A percentile compares a stretch with the other conserved stretches of the same genome.
phyloP scores from a whole-genome alignment of 345 rosid genomes.

The Mallotus nudiflorus region DNA sequence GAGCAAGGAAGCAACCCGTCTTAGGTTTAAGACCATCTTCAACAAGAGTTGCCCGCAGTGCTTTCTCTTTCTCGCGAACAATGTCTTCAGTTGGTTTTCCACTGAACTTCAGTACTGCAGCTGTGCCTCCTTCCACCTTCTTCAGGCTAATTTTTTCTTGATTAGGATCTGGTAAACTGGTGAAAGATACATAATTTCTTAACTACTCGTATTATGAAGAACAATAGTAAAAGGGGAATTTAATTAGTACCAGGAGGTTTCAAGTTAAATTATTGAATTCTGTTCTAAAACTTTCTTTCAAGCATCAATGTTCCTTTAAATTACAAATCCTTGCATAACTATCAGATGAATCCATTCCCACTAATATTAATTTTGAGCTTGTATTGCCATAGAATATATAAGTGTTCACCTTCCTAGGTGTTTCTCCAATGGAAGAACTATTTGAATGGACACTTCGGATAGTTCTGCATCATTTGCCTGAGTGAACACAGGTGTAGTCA shows the following conservation, averaged over 20 bases:
- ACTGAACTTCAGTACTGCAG: slow-evolving; percentile 76
- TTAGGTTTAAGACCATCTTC: slow-evolving; percentile 65
- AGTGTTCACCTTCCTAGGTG: slow-evolving; percentile 55
- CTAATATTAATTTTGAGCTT: background rate
- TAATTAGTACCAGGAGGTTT: too few relatives aligned
- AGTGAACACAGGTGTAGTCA: slow-evolving; percentile 82
- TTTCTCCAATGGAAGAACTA: slow-evolving; percentile 73
- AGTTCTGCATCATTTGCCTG: slow-evolving; percentile 53
- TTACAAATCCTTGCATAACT: background rate
- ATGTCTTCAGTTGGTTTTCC: slow-evolving; percentile 75
- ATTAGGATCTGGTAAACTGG: slow-evolving; percentile 72
- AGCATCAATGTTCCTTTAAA: background rate
- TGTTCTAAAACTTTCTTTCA: background rate
- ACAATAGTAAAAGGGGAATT: too few relatives aligned
- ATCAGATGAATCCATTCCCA: background rate
- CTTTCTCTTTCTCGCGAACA: slow-evolving; percentile 56
- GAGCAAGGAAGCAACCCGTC: slow-evolving; percentile 74
- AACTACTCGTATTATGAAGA: slow-evolving; percentile 3
- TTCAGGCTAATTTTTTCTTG: slow-evolving; percentile 60
- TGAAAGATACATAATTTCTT: slow-evolving; percentile 15
- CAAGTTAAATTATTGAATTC: background rate
- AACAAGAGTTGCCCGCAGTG: slow-evolving; percentile 49
- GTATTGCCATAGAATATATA: background rate
- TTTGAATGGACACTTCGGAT: slow-evolving; percentile 67
- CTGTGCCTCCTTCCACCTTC: slow-evolving; percentile 69